Conservation (phyloP, 441 rosid genomes). For the Isatis lusitanica region DNA sequence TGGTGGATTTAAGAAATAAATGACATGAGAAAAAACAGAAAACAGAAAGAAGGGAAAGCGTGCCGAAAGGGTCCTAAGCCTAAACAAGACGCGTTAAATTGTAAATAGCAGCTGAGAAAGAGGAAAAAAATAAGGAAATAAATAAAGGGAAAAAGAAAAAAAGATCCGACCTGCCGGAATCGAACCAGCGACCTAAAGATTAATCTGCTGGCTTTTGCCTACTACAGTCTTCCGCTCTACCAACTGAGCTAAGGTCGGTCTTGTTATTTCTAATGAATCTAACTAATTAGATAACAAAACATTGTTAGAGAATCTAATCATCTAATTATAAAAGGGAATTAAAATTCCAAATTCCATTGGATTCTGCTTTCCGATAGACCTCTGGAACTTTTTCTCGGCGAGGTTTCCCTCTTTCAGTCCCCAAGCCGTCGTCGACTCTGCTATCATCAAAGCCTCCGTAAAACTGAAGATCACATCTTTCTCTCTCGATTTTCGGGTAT, state of each 20-base stretch:
- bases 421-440: neutral
- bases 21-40: neutral
- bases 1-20: neutral
- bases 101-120: neutral
- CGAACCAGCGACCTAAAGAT: constrained; percentile 41
- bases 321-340: neutral
- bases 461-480: constrained; percentile 4
- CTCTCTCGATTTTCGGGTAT: neutral
- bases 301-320: no score
- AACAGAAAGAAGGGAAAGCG: neutral
- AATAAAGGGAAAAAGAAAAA: neutral
- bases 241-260: constrained; percentile 98
- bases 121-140: neutral
- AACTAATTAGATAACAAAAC: neutral
- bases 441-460: neutral
- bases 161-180: constrained; percentile 37
- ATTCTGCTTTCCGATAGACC: no score
- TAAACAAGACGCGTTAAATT: neutral
- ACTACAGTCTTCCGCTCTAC: constrained; percentile 99
- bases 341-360: neutral
- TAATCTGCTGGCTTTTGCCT: neutral
- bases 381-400: neutral
- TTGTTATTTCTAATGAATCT: neutral
- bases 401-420: neutral
- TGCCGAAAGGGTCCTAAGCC: neutral